A percentile compares a stretch with the other conserved stretches of the same genome.
Evolutionary conservation across 495 filamentous ascomycete species (phyloP).

Genomic region (Lepraria neglecta): DNA sequence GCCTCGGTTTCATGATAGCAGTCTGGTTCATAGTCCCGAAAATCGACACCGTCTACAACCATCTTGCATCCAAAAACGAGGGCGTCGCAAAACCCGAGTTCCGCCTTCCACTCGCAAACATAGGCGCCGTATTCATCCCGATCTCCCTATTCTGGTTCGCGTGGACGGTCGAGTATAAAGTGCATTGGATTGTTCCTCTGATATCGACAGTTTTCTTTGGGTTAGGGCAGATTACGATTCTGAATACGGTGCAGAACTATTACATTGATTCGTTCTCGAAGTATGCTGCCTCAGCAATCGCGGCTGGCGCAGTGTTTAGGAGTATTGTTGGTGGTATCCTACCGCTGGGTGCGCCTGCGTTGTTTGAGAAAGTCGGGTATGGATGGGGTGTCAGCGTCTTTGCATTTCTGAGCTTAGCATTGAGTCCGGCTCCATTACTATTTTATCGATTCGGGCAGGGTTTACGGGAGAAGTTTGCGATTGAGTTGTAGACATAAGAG

Average conservation of each 20-base stretch:
- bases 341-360: constrained; percentile 46
- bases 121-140: constrained; percentile 44
- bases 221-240: constrained; percentile 52
- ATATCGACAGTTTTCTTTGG: constrained; percentile 53
- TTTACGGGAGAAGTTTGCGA: constrained; percentile 41
- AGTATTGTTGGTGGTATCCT: constrained; percentile 51
- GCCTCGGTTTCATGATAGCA: constrained; percentile 45
- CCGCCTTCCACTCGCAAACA: constrained; percentile 45
- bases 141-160: constrained; percentile 59
- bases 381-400: constrained; percentile 55
- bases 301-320: constrained; percentile 48
- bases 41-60: constrained; percentile 37
- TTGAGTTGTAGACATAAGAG: constrained; percentile 26
- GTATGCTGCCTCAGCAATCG: constrained; percentile 56
- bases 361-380: constrained; percentile 47
- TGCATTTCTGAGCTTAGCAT: constrained; percentile 46
- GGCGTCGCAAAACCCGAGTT: constrained; percentile 31
- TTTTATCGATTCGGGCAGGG: constrained; percentile 48
- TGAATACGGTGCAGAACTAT: constrained; percentile 57
- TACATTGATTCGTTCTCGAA: constrained; percentile 60
- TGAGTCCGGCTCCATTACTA: constrained; percentile 46
- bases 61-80: constrained; percentile 28
- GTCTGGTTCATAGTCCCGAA: constrained; percentile 39
- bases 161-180: constrained; percentile 51
- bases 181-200: constrained; percentile 56